Base-by-base conservation (phyloP, 2,329 filamentous ascomycete species). In the Colletotrichum sansevieriae region DNA sequence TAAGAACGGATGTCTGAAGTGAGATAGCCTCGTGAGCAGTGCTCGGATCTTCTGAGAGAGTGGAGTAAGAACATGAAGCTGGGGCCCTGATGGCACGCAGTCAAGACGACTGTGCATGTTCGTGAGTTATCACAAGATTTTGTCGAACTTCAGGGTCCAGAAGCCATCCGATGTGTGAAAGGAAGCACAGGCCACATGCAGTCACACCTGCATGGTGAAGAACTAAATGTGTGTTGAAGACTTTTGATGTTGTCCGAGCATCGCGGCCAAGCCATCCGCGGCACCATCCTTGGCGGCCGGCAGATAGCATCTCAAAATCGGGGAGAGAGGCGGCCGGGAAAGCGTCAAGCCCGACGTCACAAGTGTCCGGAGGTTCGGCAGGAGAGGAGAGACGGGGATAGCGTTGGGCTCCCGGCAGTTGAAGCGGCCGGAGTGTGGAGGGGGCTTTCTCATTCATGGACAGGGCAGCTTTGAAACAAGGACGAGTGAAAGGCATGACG, bases 401-500 rank as follows among this genome's bases (percentile, higher is more conserved):
- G 54, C 33, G 52, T 46, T 56, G 65, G 54, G 29, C 44, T 43
- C 20, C 61, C 54, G 61, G 65, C 35, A 54, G 51, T 47, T 55
- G 54, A 55, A 59, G 47, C 41, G 54, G 44, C 62, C 46, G 65
- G 54, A 37, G 46, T 58, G 54, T 58, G 25, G 61, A 54, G 46
- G 61, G 61, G 47, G 54, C 6, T 59, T 22, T 59, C 49, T 35
- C 54, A 65, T 68, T 41, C 61, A 49, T 68, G 65, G 55, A 43
- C 39, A 65, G 65, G 65, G 65, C 65, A 47, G 46, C 49, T 54
- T 67, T 68, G 65, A 68, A 68, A 68, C 65, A 68, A 46, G 61
- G 54, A 54, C 54, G 54, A 65, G 46, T 49, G 39, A 47, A 46
- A 68, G 61, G 65, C 65, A 68, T 68, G 61, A 65, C 60, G 65